These are phyloP conservation scores for Hericium coralloides DNA, from an alignment of 768 basidiomycete genomes.

Conservation along the genomic window DNA sequence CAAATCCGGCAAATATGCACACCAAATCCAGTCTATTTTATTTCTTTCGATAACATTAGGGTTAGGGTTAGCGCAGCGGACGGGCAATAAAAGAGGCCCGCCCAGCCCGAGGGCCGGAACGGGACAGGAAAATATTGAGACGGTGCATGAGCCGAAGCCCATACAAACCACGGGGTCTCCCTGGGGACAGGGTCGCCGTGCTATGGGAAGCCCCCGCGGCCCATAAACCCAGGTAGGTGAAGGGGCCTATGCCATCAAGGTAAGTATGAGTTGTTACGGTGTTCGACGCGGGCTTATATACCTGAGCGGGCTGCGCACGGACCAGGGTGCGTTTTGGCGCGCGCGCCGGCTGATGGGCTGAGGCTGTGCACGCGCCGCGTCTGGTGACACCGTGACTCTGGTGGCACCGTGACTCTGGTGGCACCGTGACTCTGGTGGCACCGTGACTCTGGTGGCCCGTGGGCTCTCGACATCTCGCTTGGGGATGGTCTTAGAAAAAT, in stretches of 20 bases:
- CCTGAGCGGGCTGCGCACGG: background rate
- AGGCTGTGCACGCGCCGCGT: background rate
- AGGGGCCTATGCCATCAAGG: slow-evolving; percentile 21
- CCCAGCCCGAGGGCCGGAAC: slow-evolving; percentile 37
- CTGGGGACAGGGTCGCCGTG: slow-evolving; percentile 21
- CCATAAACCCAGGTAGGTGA: slow-evolving; percentile 19
- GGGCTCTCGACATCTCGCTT: too few relatives aligned
- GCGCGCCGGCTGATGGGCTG: background rate
- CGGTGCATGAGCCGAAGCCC: slow-evolving; percentile 69
- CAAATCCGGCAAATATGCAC: too few relatives aligned
- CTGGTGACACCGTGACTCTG: too few relatives aligned
- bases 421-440: too few relatives aligned
- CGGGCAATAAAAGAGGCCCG: slow-evolving; percentile 21
- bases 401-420: too few relatives aligned
- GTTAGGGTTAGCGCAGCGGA: slow-evolving; percentile 30
- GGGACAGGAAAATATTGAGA: slow-evolving; percentile 76
- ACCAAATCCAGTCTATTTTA: too few relatives aligned
- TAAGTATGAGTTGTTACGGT: slow-evolving; percentile 16
- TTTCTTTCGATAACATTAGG: slow-evolving; percentile 7
- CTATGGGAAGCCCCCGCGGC: slow-evolving; percentile 18
- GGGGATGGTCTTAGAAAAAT: too few relatives aligned
- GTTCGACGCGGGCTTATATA: background rate
- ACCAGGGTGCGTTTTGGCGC: background rate
- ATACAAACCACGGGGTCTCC: slow-evolving; percentile 23
- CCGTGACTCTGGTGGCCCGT: too few relatives aligned